Evolutionary conservation across 2,329 filamentous ascomycete genomes (phyloP), one percentile per base, ranked within the genome.

Genomic region (Colletotrichum costaricense): DNA sequence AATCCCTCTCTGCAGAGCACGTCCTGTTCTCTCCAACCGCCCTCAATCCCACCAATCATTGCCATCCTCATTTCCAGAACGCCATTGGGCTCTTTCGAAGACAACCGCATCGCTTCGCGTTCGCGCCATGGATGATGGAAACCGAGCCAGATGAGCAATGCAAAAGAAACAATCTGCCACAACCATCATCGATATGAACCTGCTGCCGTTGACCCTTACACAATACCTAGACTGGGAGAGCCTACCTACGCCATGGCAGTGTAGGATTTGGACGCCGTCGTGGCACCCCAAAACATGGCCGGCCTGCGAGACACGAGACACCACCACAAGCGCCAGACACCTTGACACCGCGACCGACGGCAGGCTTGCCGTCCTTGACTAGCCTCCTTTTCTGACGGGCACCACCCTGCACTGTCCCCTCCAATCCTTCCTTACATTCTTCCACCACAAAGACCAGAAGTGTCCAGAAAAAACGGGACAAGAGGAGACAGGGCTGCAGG

Each of bases 401-500:
- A 42, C 38, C 28, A 35, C 26, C 67, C 69, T 46, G 58, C 58
- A 9, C 54, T 49, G 8, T 49, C 42, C 42, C 6, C 38, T 42
- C 2, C 38, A 42, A 42, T 19, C 38, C 38, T 42, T 42, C 38
- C 14, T 42, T 42, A 7, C 38, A 14, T 42, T 49, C 42, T 49
- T 49, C 42, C 42, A 49, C 42, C 42, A n/a, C 42, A 19, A 3
- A 19, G 19, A 64, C 42, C 19, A 35, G 14, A 28, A 67, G 6
- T 19, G 30, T 6, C 16, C 16, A 55, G 64, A 46, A 67, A 54
- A 59, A 38, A 12, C 26, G 66, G 59, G 54, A 59, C 55, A 65
- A 38, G 59, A 65, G 42, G 14, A 46, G 59, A 65, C 66, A 60
- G 66, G 66, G 59, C 70, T 73, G 70, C 70, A 69, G 66, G 70